phyloP scores from a whole-genome alignment of 768 basidiomycete genomes.

The Auricularia auricula-judae region DNA sequence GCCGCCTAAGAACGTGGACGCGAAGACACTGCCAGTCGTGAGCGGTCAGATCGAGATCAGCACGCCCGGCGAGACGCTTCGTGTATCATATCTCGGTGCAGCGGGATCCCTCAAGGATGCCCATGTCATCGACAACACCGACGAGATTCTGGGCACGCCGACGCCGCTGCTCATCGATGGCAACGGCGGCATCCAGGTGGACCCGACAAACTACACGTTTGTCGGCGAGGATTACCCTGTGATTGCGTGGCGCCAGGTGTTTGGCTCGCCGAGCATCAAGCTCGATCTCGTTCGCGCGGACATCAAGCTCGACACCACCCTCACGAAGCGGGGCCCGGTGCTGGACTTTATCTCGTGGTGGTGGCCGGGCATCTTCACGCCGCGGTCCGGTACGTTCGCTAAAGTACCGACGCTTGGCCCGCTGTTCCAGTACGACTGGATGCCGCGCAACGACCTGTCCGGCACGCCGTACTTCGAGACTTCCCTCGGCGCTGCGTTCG shows the following conservation, averaged over 20 bases:
- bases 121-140: constrained; percentile 41
- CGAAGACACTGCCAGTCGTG: constrained; percentile 1
- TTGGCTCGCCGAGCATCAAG: constrained; percentile 37
- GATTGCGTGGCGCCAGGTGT: constrained; percentile 11
- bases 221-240: constrained; percentile 19
- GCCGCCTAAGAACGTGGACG: constrained; percentile 2
- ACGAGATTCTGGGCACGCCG: constrained; percentile 32
- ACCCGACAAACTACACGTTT: constrained; percentile 37
- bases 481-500: constrained; percentile 11
- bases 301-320: constrained; percentile 29
- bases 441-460: constrained; percentile 27
- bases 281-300: constrained; percentile 37
- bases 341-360: not conserved
- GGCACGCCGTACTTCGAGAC: not conserved
- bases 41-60: not conserved
- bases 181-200: constrained; percentile 28
- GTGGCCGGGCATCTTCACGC: not conserved
- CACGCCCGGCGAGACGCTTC: constrained; percentile 12
- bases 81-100: constrained; percentile 38
- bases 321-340: constrained; percentile 18
- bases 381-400: constrained; percentile 18
- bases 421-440: constrained; percentile 34
- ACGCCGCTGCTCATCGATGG: constrained; percentile 33
- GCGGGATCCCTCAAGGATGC: constrained; percentile 31
- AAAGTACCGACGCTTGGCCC: constrained; percentile 38